Percentiles rank a stretch among this genome's conserved stretches.
phyloP scores from a whole-genome alignment of 192 early-diverging fungal species.

The Linnemannia schmuckeri region DNA sequence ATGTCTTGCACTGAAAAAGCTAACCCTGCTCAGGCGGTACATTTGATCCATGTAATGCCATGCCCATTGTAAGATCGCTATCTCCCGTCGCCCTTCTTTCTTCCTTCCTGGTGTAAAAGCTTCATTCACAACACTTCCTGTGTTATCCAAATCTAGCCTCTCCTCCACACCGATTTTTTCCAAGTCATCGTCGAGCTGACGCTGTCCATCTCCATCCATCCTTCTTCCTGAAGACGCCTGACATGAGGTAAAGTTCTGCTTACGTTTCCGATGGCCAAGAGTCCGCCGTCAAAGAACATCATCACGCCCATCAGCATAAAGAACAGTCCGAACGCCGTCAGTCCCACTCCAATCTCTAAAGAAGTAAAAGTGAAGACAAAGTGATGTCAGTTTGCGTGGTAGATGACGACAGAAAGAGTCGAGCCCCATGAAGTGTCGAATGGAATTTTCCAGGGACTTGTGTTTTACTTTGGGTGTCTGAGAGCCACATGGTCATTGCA shows the following conservation, averaged over 20 bases:
- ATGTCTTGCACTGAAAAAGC: no score
- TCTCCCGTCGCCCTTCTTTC: no score
- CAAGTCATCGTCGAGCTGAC: no score
- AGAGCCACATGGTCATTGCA: constrained; percentile 31
- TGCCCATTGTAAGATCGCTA: no score
- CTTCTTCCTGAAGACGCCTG: not conserved
- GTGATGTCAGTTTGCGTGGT: not conserved
- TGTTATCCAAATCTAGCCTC: no score
- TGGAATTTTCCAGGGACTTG: no score
- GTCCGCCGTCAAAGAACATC: constrained; percentile 94
- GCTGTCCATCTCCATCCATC: not conserved
- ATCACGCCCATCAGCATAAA: constrained; percentile 96
- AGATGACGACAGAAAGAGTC: not conserved
- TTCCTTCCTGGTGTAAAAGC: no score
- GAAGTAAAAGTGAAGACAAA: not conserved
- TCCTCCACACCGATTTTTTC: no score
- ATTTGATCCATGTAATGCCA: no score
- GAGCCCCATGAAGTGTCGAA: no score
- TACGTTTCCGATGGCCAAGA: constrained; percentile 98
- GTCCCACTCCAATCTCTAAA: constrained; percentile 92
- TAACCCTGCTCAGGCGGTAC: no score
- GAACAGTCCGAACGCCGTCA: constrained; percentile 92
- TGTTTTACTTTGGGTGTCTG: constrained; percentile 44
- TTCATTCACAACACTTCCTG: no score
- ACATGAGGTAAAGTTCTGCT: constrained; percentile 17